Conservation (phyloP, 768 basidiomycete genomes). For the Solioccasus polychromus region DNA sequence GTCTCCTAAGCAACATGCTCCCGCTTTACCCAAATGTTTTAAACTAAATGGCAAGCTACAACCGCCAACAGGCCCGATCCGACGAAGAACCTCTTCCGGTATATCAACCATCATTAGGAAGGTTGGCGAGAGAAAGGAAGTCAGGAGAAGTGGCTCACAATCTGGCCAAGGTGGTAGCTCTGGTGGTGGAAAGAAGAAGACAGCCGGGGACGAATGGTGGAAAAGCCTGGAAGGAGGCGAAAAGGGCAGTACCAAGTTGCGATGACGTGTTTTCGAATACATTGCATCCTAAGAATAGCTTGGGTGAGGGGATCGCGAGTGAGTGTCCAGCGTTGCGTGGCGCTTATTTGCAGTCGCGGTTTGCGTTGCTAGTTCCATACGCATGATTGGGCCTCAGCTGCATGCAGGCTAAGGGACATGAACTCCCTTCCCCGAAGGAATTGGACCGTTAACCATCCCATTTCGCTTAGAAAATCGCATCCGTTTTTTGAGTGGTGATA, state of each 20-base stretch:
- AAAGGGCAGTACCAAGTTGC: conserved; percentile 5
- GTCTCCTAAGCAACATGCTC: background rate
- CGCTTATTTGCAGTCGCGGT: too few relatives aligned
- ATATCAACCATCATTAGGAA: conserved; percentile 49
- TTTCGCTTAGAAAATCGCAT: too few relatives aligned
- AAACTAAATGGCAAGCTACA: background rate
- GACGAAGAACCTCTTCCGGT: conserved; percentile 59
- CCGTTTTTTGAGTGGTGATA: too few relatives aligned
- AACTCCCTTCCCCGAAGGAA: too few relatives aligned
- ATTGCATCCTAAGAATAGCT: background rate
- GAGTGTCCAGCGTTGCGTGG: background rate
- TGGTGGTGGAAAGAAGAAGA: background rate
- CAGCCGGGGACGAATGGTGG: conserved; percentile 41
- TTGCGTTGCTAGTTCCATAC: too few relatives aligned
- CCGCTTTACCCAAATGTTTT: background rate
- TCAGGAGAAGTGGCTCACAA: conserved; percentile 7
- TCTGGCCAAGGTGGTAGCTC: background rate
- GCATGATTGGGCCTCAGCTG: too few relatives aligned
- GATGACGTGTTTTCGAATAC: background rate
- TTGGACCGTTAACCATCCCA: too few relatives aligned
- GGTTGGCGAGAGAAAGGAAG: conserved; percentile 7
- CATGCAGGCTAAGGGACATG: too few relatives aligned
- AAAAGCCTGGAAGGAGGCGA: conserved; percentile 34
- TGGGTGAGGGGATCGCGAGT: too few relatives aligned
- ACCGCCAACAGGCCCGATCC: background rate